Evolutionary conservation across 352 stramenopile species (phyloP).

Genomic region (Phytophthora sp.): DNA sequence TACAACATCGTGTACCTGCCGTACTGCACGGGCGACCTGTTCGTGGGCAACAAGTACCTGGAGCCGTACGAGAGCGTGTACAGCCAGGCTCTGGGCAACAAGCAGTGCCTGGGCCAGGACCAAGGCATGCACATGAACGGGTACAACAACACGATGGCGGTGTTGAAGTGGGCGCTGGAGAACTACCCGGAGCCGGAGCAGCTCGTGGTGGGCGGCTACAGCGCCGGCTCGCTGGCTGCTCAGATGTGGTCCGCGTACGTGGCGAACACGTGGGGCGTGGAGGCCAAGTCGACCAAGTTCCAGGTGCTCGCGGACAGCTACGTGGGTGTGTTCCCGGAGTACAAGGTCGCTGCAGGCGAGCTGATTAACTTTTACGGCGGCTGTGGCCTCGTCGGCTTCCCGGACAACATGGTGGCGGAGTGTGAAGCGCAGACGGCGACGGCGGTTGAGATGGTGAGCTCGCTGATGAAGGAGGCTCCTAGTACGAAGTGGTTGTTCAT

Average conservation of each 20-base stretch:
- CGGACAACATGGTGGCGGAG: slow-evolving; percentile 31
- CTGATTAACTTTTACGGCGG: slow-evolving; percentile 47
- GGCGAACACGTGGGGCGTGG: slow-evolving; percentile 50
- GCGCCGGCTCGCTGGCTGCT: slow-evolving; percentile 49
- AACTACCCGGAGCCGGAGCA: slow-evolving; percentile 65
- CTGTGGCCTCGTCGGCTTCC: slow-evolving; percentile 33
- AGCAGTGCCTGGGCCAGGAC: slow-evolving; percentile 40
- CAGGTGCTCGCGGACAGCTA: slow-evolving; percentile 56
- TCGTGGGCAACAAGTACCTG: slow-evolving; percentile 46
- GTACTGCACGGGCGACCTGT: slow-evolving; percentile 71
- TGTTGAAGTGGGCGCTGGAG: slow-evolving; percentile 54
- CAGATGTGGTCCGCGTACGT: slow-evolving; percentile 46
- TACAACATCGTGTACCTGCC: slow-evolving; percentile 75
- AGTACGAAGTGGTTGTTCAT: slow-evolving; percentile 48
- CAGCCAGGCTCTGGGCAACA: slow-evolving; percentile 39
- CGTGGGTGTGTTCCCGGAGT: slow-evolving; percentile 48
- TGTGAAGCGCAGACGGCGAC: slow-evolving; percentile 36
- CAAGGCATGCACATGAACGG: slow-evolving; percentile 53
- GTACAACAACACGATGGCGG: slow-evolving; percentile 64
- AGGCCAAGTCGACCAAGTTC: slow-evolving; percentile 46
- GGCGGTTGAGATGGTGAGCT: slow-evolving; percentile 31
- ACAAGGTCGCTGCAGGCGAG: slow-evolving; percentile 22
- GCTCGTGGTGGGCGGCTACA: slow-evolving; percentile 55
- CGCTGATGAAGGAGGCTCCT: slow-evolving; percentile 34
- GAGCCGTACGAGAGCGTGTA: slow-evolving; percentile 30